Conservation (phyloP, 768 basidiomycete species). For the Zangia roseola region DNA sequence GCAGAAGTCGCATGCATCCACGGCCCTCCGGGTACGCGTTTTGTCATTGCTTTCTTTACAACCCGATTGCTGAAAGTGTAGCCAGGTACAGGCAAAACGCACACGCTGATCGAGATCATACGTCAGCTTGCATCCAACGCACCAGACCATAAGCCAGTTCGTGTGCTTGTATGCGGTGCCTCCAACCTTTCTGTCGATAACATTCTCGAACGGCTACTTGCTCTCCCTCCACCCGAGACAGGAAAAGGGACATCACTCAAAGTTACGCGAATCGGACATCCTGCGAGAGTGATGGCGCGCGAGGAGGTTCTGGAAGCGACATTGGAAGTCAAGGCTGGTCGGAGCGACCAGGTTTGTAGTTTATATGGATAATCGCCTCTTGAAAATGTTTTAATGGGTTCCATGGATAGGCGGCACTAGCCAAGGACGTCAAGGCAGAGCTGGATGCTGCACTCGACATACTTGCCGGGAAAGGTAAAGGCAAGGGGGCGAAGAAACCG, state of each 20-base stretch:
- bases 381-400: neutral
- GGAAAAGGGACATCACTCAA: conserved; percentile 44
- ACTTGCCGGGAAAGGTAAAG: conserved; percentile 74
- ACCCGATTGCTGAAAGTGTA: neutral
- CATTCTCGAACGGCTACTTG: conserved; percentile 81
- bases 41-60: neutral
- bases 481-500: conserved; percentile 67
- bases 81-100: conserved; percentile 89
- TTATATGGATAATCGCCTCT: neutral
- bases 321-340: conserved; percentile 67
- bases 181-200: conserved; percentile 97
- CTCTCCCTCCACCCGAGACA: conserved; percentile 51
- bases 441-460: conserved; percentile 65
- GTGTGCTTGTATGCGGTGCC: conserved; percentile 87
- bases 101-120: conserved; percentile 91
- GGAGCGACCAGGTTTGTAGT: conserved; percentile 61
- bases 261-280: conserved; percentile 92
- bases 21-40: conserved; percentile 81
- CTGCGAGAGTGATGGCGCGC: conserved; percentile 83
- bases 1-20: conserved; percentile 90
- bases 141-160: conserved; percentile 44
- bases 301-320: conserved; percentile 66
- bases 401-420: conserved; percentile 64
- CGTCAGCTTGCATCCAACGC: conserved; percentile 67
- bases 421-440: conserved; percentile 87